Base-by-base conservation (phyloP, 306 rosid genomes). In the Casuarina equisetifolia region DNA sequence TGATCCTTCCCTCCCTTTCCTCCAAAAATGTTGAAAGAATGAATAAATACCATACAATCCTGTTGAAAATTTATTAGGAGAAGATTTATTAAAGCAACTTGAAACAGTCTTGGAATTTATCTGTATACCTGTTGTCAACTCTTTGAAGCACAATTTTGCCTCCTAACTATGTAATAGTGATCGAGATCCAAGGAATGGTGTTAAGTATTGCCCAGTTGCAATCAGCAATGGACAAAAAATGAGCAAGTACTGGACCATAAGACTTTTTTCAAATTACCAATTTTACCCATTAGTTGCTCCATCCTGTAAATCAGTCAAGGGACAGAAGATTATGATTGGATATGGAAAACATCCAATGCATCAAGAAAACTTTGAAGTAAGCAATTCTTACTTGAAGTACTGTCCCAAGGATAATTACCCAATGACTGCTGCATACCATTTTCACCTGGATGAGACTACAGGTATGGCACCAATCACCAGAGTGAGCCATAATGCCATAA, bases 21-120 rank as follows among this genome's bases (percentile, higher is more conserved):
- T 45, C 39, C 44, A 77, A 72, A 74, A 66, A 70, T 44, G 71
- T 43, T 19, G 74, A 88, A 79, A 81, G 87, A 86, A 84, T 84
- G 80, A 88, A 79, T 73, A 83, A 79, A 78, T 85, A 82, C 79
- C 59, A 74, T 84, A 84, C 78, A 70, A 78, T 74, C 42, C 51
- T 54, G 84, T 72, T 57, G 79, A 72, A 78, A 50, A 75, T 9
- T 78, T 78, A 57, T 57, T 57, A 20, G 1, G 12, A 20, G 13
- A 73, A 75, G 53, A 73, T 12, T 78, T 76, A 84, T 83, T 50
- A 79, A 79, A 82, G 59, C 46, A 82, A 77, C 72, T 43, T 76
- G 78, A 77, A 45, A 72, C 79, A 79, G 55, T 44, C 48, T 61
- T 69, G 82, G 74, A 59, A 83, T 86, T 82, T 72, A 81, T 83